Evolutionary conservation across 768 basidiomycete species (phyloP).

Genomic region (Mycena leptocephala): DNA sequence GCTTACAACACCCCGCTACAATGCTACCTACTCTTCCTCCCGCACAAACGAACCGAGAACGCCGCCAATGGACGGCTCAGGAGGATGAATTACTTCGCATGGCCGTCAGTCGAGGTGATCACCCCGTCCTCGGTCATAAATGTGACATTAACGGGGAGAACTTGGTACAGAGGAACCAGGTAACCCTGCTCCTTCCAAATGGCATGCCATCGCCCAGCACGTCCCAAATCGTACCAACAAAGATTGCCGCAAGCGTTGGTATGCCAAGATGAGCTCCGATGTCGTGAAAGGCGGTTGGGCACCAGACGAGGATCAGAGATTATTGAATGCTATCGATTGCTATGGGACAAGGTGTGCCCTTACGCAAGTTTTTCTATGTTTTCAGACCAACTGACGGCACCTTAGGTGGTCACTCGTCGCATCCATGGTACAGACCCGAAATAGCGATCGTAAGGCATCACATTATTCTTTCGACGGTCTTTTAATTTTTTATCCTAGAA

Average conservation of each 20-base stretch:
- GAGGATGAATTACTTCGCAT: slow-evolving; percentile 62
- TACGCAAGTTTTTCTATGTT: neutral
- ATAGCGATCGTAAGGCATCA: slow-evolving; percentile 69
- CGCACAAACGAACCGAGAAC: slow-evolving; percentile 20
- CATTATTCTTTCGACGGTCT: neutral
- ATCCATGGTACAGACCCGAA: slow-evolving; percentile 68
- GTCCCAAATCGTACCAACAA: slow-evolving; percentile 76
- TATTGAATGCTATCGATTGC: slow-evolving; percentile 70
- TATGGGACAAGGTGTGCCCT: slow-evolving; percentile 71
- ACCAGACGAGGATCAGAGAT: slow-evolving; percentile 72
- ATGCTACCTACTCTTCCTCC: slow-evolving; percentile 8
- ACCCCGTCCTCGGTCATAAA: slow-evolving; percentile 1
- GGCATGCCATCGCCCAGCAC: slow-evolving; percentile 76
- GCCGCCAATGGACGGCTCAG: slow-evolving; percentile 24
- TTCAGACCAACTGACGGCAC: slow-evolving; percentile 20
- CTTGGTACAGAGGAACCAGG: slow-evolving; percentile 66
- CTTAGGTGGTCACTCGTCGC: slow-evolving; percentile 73
- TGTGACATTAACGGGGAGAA: slow-evolving; percentile 34
- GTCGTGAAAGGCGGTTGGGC: slow-evolving; percentile 77
- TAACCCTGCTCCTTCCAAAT: slow-evolving; percentile 71
- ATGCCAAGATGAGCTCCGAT: slow-evolving; percentile 75
- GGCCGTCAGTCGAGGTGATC: slow-evolving; percentile 65
- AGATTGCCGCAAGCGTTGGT: slow-evolving; percentile 77
- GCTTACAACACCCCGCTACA: neutral
- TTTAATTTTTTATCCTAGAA: slow-evolving; percentile 50